Percentiles rank a stretch among this genome's conserved stretches.
Conservation (phyloP, 805 yeast species). For the Pichia sporocuriosa region DNA sequence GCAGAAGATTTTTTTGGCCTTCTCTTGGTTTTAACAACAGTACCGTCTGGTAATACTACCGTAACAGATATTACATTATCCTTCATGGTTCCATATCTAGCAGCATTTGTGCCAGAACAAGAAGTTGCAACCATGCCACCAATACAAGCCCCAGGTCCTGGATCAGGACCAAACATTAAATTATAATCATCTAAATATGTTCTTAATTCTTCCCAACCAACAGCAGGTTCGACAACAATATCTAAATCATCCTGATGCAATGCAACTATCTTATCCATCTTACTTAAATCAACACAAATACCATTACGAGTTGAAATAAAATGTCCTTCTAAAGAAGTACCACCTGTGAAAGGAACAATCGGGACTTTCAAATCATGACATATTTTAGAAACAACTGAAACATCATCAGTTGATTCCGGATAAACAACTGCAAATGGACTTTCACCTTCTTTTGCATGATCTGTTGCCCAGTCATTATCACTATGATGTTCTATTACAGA, state of each 20-base stretch:
- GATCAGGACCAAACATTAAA: constrained; percentile 68
- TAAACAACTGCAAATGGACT: constrained; percentile 44
- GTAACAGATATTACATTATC: constrained; percentile 64
- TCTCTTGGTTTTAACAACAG: constrained; percentile 63
- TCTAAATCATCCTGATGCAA: constrained; percentile 63
- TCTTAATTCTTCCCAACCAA: constrained; percentile 69
- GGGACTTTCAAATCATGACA: constrained; percentile 59
- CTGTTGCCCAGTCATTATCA: constrained; percentile 30
- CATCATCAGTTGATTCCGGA: constrained; percentile 62
- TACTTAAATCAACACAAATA: constrained; percentile 50
- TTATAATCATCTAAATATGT: constrained; percentile 43
- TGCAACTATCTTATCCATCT: constrained; percentile 50
- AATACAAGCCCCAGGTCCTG: constrained; percentile 73
- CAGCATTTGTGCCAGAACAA: constrained; percentile 77
- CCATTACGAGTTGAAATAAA: constrained; percentile 64
- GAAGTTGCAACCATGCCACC: constrained; percentile 76
- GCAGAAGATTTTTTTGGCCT: constrained; percentile 76
- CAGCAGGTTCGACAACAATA: constrained; percentile 69
- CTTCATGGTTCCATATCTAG: constrained; percentile 73
- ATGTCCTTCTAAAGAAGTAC: constrained; percentile 80
- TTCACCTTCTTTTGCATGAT: constrained; percentile 29
- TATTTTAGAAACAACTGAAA: constrained; percentile 53
- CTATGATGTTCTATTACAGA: constrained; percentile 28
- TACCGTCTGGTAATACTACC: constrained; percentile 76
- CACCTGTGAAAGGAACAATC: constrained; percentile 70